These are phyloP conservation scores for Mycothermus thermophilus DNA, from an alignment of 495 filamentous ascomycete genomes.

Conservation along the genomic window DNA sequence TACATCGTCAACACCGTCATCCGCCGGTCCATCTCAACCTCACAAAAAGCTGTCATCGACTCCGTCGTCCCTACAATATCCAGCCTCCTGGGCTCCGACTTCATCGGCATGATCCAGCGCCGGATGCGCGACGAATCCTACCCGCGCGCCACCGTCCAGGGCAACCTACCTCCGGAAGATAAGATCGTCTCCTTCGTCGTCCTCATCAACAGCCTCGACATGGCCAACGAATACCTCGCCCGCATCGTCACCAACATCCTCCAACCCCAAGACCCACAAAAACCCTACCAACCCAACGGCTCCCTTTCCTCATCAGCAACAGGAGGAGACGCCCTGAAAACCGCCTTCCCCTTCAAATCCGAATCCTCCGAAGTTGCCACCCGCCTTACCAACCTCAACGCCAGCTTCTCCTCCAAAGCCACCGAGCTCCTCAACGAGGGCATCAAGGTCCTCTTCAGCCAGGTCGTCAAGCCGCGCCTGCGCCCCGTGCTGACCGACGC, in stretches of 20 bases:
- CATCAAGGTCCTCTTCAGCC: slow-evolving; percentile 70
- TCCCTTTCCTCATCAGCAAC: slow-evolving; percentile 7
- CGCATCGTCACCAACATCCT: slow-evolving; percentile 66
- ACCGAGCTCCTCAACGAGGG: slow-evolving; percentile 72
- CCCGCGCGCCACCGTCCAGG: slow-evolving; percentile 59
- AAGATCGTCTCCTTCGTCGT: slow-evolving; percentile 76
- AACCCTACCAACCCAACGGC: slow-evolving; percentile 5
- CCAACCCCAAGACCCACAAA: slow-evolving; percentile 21
- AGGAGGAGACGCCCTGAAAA: slow-evolving; percentile 30
- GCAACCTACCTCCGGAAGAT: slow-evolving; percentile 68
- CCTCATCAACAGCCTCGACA: slow-evolving; percentile 87
- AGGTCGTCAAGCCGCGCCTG: slow-evolving; percentile 73
- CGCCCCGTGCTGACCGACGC: slow-evolving; percentile 74
- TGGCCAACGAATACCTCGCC: slow-evolving; percentile 73
- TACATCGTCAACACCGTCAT: slow-evolving; percentile 92
- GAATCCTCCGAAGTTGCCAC: slow-evolving; percentile 54
- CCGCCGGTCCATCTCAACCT: slow-evolving; percentile 71
- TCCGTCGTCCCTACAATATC: slow-evolving; percentile 68
- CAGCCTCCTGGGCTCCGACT: slow-evolving; percentile 80
- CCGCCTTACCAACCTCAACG: slow-evolving; percentile 52
- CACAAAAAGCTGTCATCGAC: slow-evolving; percentile 58
- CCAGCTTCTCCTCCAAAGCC: slow-evolving; percentile 59
- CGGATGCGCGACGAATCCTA: slow-evolving; percentile 95
- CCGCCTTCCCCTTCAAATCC: slow-evolving; percentile 64
- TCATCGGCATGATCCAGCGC: slow-evolving; percentile 90